These are phyloP conservation scores for Hericium rajendrae DNA, from an alignment of 768 basidiomycete genomes.

Conservation along the genomic window DNA sequence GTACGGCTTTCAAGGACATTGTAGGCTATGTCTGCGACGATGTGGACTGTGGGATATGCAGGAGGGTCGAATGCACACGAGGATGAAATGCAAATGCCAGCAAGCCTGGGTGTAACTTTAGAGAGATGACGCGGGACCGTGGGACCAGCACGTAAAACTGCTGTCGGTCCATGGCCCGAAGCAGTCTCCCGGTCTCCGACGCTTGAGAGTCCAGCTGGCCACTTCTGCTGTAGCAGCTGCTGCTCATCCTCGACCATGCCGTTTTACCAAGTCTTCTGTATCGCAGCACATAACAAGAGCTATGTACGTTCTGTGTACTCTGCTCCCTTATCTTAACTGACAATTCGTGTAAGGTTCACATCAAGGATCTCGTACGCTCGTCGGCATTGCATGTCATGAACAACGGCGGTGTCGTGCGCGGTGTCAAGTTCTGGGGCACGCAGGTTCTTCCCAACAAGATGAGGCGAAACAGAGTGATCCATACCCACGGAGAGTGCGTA, in stretches of 20 bases:
- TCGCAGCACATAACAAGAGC: constrained; percentile 64
- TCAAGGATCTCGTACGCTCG: constrained; percentile 64
- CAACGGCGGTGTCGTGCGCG: constrained; percentile 74
- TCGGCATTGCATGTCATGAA: constrained; percentile 65
- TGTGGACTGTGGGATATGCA: constrained; percentile 1
- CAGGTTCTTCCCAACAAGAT: constrained; percentile 65
- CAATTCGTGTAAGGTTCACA: constrained; percentile 45
- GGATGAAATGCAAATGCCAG: not conserved
- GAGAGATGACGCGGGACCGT: not conserved
- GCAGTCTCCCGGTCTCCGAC: not conserved
- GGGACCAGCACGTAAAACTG: not conserved
- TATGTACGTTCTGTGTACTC: constrained; percentile 40
- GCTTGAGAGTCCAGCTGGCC: not conserved
- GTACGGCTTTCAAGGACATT: constrained; percentile 69
- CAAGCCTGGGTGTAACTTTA: not conserved
- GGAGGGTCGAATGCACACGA: constrained; percentile 1
- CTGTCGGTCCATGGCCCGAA: not conserved
- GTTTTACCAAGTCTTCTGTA: constrained; percentile 81
- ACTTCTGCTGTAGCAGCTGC: not conserved
- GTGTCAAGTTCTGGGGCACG: constrained; percentile 67
- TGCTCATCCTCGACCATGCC: constrained; percentile 46
- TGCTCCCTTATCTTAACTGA: not conserved
- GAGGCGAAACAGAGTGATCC: constrained; percentile 47
- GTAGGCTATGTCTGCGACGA: not conserved
- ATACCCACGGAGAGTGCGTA: constrained; percentile 70